A percentile compares a stretch with the other conserved stretches of the same genome.
These are phyloP conservation scores for Amanita pallidorosea DNA, from an alignment of 768 basidiomycete species.

Conservation along the genomic window DNA sequence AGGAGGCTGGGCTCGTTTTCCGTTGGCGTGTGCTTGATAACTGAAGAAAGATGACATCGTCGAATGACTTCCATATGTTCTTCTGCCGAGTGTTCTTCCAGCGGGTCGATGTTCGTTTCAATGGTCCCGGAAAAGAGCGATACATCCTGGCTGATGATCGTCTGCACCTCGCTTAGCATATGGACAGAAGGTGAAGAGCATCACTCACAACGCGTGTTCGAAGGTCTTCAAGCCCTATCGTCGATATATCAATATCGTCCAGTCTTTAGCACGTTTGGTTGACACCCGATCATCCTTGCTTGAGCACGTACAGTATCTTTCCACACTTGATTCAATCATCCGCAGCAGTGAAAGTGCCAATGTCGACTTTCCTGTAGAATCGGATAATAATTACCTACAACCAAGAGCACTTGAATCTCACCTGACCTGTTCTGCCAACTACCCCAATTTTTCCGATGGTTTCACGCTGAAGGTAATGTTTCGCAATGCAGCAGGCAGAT, in stretches of 20 bases:
- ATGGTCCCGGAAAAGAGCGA: slow-evolving; percentile 67
- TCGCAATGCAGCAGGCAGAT: slow-evolving; percentile 49
- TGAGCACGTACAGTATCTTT: slow-evolving; percentile 38
- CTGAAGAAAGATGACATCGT: slow-evolving; percentile 46
- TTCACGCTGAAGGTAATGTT: slow-evolving; percentile 47
- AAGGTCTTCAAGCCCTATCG: slow-evolving; percentile 59
- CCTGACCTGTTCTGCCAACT: slow-evolving; percentile 61
- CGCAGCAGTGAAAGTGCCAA: slow-evolving; percentile 47
- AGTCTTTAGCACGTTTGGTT: slow-evolving; percentile 25
- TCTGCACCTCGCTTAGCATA: slow-evolving; percentile 23
- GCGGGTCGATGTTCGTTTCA: slow-evolving; percentile 62
- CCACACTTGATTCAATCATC: slow-evolving; percentile 52
- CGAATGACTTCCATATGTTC: slow-evolving; percentile 59
- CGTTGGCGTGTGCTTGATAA: slow-evolving; percentile 27
- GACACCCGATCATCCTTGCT: neutral
- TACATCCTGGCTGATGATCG: slow-evolving; percentile 68
- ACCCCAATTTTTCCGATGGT: slow-evolving; percentile 57
- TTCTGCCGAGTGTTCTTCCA: slow-evolving; percentile 41
- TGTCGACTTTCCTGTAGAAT: slow-evolving; percentile 39
- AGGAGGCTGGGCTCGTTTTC: slow-evolving; percentile 27
- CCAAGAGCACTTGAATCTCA: slow-evolving; percentile 10
- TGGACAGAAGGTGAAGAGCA: neutral
- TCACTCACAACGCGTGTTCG: slow-evolving; percentile 44
- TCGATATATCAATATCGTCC: slow-evolving; percentile 60
- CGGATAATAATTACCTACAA: neutral